A percentile compares a stretch with the other conserved stretches of the same genome.
Conservation (phyloP, 176 grass and related monocot genomes). For the Carex parvula region DNA sequence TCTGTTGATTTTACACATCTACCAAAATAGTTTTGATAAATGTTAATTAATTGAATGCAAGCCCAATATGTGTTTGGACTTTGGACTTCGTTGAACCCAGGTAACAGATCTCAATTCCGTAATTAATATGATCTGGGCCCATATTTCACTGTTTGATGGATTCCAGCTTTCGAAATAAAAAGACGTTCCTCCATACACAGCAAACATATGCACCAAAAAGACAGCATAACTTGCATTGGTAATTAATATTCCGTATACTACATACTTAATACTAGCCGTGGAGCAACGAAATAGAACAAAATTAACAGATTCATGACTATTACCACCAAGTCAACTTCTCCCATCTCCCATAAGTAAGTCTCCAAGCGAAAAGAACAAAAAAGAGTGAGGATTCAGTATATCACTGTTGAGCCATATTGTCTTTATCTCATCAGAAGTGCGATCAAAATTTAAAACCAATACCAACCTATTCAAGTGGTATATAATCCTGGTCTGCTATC, state of each 20-base stretch:
- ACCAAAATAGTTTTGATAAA: too few relatives aligned
- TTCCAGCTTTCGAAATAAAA: not conserved
- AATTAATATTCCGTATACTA: not conserved
- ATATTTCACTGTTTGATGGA: not conserved
- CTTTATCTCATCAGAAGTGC: not conserved
- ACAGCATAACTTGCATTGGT: not conserved
- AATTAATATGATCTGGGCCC: not conserved
- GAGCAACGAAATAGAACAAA: conserved; percentile 4
- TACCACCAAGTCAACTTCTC: too few relatives aligned
- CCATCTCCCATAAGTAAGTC: too few relatives aligned
- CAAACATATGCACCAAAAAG: not conserved
- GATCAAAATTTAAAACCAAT: not conserved
- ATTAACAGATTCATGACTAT: not conserved
- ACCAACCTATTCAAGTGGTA: not conserved
- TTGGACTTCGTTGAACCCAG: not conserved
- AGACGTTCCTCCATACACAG: not conserved
- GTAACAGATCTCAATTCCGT: not conserved
- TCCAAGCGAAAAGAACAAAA: not conserved
- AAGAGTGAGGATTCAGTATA: too few relatives aligned
- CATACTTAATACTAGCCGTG: not conserved
- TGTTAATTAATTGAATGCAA: not conserved
- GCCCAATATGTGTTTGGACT: too few relatives aligned
- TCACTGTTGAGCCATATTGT: not conserved
- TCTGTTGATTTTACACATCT: too few relatives aligned
- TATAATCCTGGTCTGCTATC: not conserved